These are phyloP conservation scores for Actinomortierella wolfii DNA, from an alignment of 371 early-diverging fungal species.

Conservation along the genomic window DNA sequence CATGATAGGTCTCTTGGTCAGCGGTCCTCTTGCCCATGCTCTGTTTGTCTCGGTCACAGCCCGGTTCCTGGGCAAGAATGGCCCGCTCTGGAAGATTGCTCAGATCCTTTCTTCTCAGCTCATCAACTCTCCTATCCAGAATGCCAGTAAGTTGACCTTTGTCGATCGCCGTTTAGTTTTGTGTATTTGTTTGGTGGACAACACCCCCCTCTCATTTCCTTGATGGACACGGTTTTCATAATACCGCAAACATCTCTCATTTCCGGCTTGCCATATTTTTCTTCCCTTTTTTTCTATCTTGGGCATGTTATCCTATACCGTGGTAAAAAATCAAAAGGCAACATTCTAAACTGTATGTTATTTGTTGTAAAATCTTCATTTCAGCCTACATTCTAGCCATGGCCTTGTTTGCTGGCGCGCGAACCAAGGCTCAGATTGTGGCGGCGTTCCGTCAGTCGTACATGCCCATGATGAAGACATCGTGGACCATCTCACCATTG, in stretches of 20 bases:
- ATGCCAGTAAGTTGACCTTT: constrained; percentile 54
- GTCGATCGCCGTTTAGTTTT: too few relatives aligned
- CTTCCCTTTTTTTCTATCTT: too few relatives aligned
- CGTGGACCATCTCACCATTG: constrained; percentile 75
- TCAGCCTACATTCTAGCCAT: constrained; percentile 76
- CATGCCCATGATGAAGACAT: constrained; percentile 71
- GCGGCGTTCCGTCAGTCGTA: constrained; percentile 55
- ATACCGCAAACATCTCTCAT: too few relatives aligned
- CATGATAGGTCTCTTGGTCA: constrained; percentile 52
- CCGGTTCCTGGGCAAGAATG: constrained; percentile 57
- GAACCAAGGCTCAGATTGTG: constrained; percentile 49
- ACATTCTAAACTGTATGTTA: too few relatives aligned
- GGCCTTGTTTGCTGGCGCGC: constrained; percentile 73
- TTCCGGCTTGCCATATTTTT: too few relatives aligned
- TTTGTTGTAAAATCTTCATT: not conserved
- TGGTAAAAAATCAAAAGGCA: too few relatives aligned
- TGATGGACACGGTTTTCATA: too few relatives aligned
- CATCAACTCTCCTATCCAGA: constrained; percentile 71
- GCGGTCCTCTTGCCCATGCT: constrained; percentile 70
- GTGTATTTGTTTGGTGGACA: not conserved
- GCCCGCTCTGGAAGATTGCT: constrained; percentile 51
- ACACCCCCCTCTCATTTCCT: too few relatives aligned
- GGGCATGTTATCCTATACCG: too few relatives aligned
- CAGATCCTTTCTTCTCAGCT: constrained; percentile 66
- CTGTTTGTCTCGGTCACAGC: constrained; percentile 61